Percentiles rank a stretch among this genome's conserved stretches.
Conservation (phyloP, 305 asterid species). For the Fraxinus baroniana region DNA sequence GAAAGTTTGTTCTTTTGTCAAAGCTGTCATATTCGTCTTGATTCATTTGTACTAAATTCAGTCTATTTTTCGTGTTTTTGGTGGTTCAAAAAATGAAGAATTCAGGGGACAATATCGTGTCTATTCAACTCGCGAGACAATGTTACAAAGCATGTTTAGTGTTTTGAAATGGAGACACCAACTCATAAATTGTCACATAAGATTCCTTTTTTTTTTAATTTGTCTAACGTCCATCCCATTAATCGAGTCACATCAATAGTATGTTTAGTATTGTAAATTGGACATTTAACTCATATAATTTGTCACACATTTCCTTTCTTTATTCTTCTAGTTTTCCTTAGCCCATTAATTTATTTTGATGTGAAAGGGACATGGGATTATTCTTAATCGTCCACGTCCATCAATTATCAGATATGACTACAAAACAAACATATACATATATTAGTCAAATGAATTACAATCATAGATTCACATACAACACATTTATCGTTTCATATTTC, state of each 20-base stretch:
- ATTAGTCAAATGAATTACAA: too few relatives aligned
- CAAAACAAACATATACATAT: too few relatives aligned
- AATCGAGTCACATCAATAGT: not conserved
- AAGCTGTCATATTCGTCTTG: conserved; percentile 26
- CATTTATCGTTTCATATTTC: too few relatives aligned
- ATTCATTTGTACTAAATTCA: not conserved
- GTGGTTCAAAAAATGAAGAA: not conserved
- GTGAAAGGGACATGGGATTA: too few relatives aligned
- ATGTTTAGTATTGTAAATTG: not conserved
- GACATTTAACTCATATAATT: too few relatives aligned
- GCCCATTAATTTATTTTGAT: too few relatives aligned
- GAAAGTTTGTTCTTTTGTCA: conserved; percentile 19
- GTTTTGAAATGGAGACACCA: not conserved
- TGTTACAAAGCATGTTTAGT: not conserved
- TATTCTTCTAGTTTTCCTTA: too few relatives aligned
- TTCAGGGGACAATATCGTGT: not conserved
- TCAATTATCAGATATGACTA: too few relatives aligned
- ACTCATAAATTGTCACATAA: not conserved
- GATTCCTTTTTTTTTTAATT: too few relatives aligned
- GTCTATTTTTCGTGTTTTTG: too few relatives aligned
- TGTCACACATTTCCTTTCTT: not conserved
- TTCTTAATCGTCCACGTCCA: too few relatives aligned
- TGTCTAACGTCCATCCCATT: not conserved
- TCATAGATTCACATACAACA: too few relatives aligned
- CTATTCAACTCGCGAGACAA: not conserved